Conservation (phyloP, 345 rosid genomes). For the Pseudoturritis turrita region DNA sequence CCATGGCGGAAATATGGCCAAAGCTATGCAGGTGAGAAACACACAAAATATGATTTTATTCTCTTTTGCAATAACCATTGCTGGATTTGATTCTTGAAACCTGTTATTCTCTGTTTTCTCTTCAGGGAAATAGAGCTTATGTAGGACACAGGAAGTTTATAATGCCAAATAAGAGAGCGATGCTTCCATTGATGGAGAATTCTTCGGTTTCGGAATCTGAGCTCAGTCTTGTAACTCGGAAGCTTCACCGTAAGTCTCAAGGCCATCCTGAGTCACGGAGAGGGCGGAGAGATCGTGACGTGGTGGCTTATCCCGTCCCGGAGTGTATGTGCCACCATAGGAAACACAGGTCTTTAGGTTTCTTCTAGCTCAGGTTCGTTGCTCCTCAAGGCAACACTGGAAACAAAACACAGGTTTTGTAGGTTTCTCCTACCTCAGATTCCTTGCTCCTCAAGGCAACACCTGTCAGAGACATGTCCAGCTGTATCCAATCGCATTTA, state of each 20-base stretch:
- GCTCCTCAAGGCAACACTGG: not conserved
- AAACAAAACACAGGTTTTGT: not conserved
- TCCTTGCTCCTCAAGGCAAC: not conserved
- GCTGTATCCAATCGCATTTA: not conserved
- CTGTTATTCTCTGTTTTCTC: not conserved
- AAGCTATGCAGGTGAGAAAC: constrained; percentile 54
- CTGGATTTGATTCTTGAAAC: not conserved
- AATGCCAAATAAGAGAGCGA: constrained; percentile 63
- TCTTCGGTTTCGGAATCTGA: constrained; percentile 47
- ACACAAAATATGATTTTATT: not conserved
- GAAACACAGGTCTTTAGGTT: constrained; percentile 20
- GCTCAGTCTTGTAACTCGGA: constrained; percentile 40
- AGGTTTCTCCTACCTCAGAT: not conserved
- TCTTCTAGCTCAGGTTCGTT: constrained; percentile 18
- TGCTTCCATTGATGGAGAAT: constrained; percentile 57
- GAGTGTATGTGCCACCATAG: constrained; percentile 68
- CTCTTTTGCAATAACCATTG: not conserved
- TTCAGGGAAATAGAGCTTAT: constrained; percentile 69
- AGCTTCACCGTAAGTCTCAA: constrained; percentile 52
- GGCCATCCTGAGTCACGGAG: constrained; percentile 57
- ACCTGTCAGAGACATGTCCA: not conserved
- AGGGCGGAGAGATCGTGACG: constrained; percentile 53
- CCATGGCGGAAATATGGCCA: constrained; percentile 87
- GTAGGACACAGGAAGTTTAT: constrained; percentile 67
- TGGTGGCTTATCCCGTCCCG: constrained; percentile 62